These are phyloP conservation scores for Exophiala sideris DNA, from an alignment of 2,329 filamentous ascomycete species.

Conservation along the genomic window DNA sequence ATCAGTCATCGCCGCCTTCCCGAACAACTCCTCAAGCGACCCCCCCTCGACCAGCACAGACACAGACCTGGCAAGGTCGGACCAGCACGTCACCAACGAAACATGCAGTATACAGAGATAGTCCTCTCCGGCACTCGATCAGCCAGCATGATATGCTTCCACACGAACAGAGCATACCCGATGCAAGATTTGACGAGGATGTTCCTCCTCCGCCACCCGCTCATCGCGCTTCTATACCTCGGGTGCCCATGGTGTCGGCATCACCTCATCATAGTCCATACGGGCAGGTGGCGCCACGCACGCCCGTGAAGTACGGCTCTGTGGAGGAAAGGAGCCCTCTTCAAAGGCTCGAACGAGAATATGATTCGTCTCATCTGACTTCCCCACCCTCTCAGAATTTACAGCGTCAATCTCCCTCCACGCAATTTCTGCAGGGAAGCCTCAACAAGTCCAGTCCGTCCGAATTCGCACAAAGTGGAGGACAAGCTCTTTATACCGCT, in stretches of 20 bases:
- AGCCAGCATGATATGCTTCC: constrained; percentile 27
- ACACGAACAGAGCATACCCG: constrained; percentile 14
- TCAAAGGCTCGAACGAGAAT: constrained; percentile 27
- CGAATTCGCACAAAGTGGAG: too few relatives aligned
- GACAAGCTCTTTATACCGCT: neutral
- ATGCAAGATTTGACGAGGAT: constrained; percentile 27
- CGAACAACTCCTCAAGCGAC: constrained; percentile 10
- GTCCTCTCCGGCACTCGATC: constrained; percentile 31
- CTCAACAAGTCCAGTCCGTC: too few relatives aligned
- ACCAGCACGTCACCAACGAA: constrained; percentile 27
- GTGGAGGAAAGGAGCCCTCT: constrained; percentile 27
- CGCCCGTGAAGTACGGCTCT: constrained; percentile 17
- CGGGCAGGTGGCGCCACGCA: constrained; percentile 17
- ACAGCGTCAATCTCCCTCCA: constrained; percentile 1
- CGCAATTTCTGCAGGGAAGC: neutral
- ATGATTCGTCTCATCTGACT: constrained; percentile 20
- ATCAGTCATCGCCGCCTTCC: constrained; percentile 16
- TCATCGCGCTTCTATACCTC: constrained; percentile 28
- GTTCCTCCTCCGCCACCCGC: constrained; percentile 32
- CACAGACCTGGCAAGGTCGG: constrained; percentile 18
- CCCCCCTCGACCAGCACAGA: constrained; percentile 8
- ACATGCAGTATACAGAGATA: constrained; percentile 29
- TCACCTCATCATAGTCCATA: constrained; percentile 16
- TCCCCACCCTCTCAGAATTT: constrained; percentile 15
- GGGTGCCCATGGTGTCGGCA: neutral